phyloP scores from a whole-genome alignment of 108 stramenopile genomes.

The Skeletonema menzelii region DNA sequence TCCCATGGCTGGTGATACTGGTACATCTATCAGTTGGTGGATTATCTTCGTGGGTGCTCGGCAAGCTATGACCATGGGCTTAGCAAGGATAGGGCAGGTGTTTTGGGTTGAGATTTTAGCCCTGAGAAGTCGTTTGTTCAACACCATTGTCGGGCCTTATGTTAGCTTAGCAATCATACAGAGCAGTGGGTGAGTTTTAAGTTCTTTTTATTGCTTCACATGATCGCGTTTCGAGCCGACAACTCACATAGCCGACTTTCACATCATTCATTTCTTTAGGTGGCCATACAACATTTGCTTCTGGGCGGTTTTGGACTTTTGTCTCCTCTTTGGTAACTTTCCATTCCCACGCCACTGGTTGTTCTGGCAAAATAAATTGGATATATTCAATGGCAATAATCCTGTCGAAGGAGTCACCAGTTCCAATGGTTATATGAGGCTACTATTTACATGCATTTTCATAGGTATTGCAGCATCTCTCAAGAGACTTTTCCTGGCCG shows the following conservation, averaged over 20 bases:
- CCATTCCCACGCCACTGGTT: conserved; percentile 43
- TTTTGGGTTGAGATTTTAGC: conserved; percentile 51
- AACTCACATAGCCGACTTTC: not conserved
- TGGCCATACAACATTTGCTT: conserved; percentile 39
- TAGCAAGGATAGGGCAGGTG: conserved; percentile 26
- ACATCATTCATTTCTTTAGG: not conserved
- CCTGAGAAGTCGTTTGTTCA: conserved; percentile 39
- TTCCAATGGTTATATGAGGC: conserved; percentile 12
- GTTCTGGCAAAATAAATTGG: conserved; percentile 43
- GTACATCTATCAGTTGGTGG: conserved; percentile 46
- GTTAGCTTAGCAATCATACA: conserved; percentile 43
- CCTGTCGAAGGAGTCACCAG: conserved; percentile 27
- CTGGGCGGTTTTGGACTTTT: conserved; percentile 45
- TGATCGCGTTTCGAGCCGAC: not conserved
- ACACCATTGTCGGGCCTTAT: conserved; percentile 32
- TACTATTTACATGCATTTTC: conserved; percentile 24
- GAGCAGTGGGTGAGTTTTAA: conserved; percentile 26
- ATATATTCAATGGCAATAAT: conserved; percentile 40
- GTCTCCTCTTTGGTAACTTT: conserved; percentile 27
- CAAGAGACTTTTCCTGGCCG: conserved; percentile 60
- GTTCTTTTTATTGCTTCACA: not conserved
- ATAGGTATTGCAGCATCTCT: conserved; percentile 52
- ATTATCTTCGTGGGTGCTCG: conserved; percentile 33
- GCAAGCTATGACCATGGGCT: conserved; percentile 36
- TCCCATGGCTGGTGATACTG: conserved; percentile 41